These are phyloP conservation scores for Ceriops decandra DNA, from an alignment of 345 rosid genomes.

Conservation along the genomic window DNA sequence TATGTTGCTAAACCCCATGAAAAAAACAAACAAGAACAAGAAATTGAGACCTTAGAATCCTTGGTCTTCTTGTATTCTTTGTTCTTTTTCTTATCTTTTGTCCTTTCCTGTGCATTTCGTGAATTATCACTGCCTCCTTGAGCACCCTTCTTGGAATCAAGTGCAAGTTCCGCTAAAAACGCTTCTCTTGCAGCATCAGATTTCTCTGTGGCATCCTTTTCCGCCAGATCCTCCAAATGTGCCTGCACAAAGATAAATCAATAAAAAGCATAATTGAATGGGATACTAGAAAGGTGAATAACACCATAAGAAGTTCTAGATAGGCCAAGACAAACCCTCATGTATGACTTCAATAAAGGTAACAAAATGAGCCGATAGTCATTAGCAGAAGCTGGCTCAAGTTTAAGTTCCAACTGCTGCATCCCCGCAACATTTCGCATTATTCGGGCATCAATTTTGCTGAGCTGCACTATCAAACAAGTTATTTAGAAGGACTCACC, in stretches of 20 bases:
- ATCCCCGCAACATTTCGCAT: slow-evolving; percentile 64
- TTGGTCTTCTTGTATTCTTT: slow-evolving; percentile 63
- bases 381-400: slow-evolving; percentile 61
- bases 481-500: slow-evolving; percentile 8
- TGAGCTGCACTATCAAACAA: slow-evolving; percentile 51
- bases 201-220: slow-evolving; percentile 92
- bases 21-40: slow-evolving; percentile 10
- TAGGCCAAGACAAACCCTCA: slow-evolving; percentile 59
- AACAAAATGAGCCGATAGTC: slow-evolving; percentile 65
- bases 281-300: slow-evolving; percentile 12
- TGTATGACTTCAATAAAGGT: slow-evolving; percentile 71
- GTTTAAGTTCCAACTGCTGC: slow-evolving; percentile 85
- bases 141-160: slow-evolving; percentile 67
- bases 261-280: not conserved
- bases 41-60: slow-evolving; percentile 61
- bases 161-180: slow-evolving; percentile 87
- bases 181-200: slow-evolving; percentile 99
- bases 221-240: slow-evolving; percentile 84
- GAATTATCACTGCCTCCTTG: slow-evolving; percentile 56
- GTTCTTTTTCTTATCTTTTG: slow-evolving; percentile 80
- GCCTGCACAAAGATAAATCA: slow-evolving; percentile 37
- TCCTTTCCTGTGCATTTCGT: slow-evolving; percentile 63
- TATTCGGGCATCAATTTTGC: slow-evolving; percentile 74
- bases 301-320: slow-evolving; percentile 7
- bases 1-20: slow-evolving; percentile 6